A percentile compares a stretch with the other conserved stretches of the same genome.
phyloP scores from a whole-genome alignment of 176 grass and related monocot genomes.

The Bonia amplexicaulis region DNA sequence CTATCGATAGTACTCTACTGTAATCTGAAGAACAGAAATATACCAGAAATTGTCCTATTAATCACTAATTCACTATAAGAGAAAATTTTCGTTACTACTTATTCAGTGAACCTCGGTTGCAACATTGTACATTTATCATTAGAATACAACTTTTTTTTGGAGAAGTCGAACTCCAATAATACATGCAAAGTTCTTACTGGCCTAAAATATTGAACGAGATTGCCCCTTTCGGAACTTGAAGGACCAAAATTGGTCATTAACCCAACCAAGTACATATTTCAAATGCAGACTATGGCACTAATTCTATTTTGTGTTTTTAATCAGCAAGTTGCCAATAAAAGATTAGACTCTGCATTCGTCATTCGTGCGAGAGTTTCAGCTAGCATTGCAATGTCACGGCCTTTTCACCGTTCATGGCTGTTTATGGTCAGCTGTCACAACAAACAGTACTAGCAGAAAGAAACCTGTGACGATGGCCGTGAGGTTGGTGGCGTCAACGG shows the following conservation, averaged over 20 bases:
- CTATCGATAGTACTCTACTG: too few species aligned
- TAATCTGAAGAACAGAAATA: neutral
- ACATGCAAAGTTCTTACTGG: too few species aligned
- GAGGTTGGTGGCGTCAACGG: slow-evolving; percentile 63
- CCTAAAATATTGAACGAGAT: too few species aligned
- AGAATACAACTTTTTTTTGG: neutral
- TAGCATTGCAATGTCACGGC: neutral
- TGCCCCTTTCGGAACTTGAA: too few species aligned
- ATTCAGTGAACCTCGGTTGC: neutral
- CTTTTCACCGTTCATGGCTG: neutral
- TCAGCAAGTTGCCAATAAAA: too few species aligned
- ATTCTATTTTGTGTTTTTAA: too few species aligned
- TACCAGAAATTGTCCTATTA: neutral
- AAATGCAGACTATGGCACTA: too few species aligned
- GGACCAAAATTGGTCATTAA: too few species aligned
- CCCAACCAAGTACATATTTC: too few species aligned
- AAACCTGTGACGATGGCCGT: slow-evolving; percentile 86
- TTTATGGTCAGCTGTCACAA: neutral
- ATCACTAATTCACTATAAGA: neutral
- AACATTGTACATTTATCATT: neutral
- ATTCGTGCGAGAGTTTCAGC: too few species aligned
- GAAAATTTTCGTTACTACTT: neutral
- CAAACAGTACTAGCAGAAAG: neutral
- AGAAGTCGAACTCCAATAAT: neutral
- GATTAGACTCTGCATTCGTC: too few species aligned